These are phyloP conservation scores for Mucor sp. DNA, from an alignment of 371 early-diverging fungal genomes.

Conservation along the genomic window DNA sequence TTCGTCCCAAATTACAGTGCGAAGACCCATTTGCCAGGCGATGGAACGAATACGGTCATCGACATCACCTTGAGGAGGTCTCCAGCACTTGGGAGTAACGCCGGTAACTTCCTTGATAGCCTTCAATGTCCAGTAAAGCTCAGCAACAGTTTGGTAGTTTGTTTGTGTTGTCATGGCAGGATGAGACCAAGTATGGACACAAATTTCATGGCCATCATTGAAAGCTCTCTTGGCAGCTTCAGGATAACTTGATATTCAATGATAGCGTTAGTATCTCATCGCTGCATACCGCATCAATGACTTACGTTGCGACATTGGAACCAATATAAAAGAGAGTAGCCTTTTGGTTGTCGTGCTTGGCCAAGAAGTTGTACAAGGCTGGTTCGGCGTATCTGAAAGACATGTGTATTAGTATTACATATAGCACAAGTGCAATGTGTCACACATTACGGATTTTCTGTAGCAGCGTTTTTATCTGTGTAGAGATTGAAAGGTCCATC, in stretches of 20 bases:
- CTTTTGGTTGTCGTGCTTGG: constrained; percentile 25
- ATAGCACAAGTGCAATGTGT: neutral
- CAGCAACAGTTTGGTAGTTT: constrained; percentile 57
- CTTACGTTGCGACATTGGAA: constrained; percentile 44
- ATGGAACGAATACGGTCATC: constrained; percentile 56
- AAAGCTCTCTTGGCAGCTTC: constrained; percentile 31
- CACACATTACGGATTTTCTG: constrained; percentile 25
- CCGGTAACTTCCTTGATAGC: constrained; percentile 59
- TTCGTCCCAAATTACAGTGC: constrained; percentile 39
- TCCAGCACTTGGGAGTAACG: constrained; percentile 55
- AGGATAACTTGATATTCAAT: constrained; percentile 27
- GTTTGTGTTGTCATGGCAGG: constrained; percentile 54
- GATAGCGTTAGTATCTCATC: constrained; percentile 17
- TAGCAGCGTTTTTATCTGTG: constrained; percentile 5
- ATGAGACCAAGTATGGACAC: constrained; percentile 61
- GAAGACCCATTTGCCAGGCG: constrained; percentile 55
- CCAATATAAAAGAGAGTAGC: constrained; percentile 45
- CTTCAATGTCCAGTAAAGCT: constrained; percentile 55
- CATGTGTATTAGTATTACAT: neutral
- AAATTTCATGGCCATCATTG: constrained; percentile 32
- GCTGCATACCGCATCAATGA: neutral
- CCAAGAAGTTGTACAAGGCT: constrained; percentile 41
- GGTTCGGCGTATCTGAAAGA: constrained; percentile 29
- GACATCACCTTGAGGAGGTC: constrained; percentile 59
- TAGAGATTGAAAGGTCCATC: constrained; percentile 34